Base-by-base conservation (phyloP, 2,329 filamentous ascomycete species). In the Teratosphaeria gauchensis region DNA sequence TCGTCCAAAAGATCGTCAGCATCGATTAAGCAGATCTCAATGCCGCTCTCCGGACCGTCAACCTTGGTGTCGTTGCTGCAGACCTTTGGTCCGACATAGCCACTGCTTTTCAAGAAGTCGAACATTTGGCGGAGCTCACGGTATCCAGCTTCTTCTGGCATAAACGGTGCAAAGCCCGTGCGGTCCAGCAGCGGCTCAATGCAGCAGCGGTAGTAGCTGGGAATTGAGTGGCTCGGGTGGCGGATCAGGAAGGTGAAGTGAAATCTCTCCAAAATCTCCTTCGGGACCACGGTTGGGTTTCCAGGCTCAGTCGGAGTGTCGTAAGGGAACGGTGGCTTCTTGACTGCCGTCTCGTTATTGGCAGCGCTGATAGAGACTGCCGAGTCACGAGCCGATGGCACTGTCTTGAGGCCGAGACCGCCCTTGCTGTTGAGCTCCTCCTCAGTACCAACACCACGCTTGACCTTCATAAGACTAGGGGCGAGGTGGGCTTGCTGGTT, bases 191-290 rank as follows among this genome's bases (percentile, higher is more conserved):
- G 81, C 0, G 94, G 94, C 14, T 94, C 92, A 57, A 96, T 83
- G 55, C 90, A 95, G 82, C 92, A 97, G 66, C 92, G 88, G 80
- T 88, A 96, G 79, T 92, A 97, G 53, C 90, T 95, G 7, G 94
- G 94, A 64, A 97, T 92, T 68, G 89, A 88, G 71, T 85, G 85
- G 68, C 90, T 85, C n/a, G 94, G 94, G 73, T 97, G 91, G 59
- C 94, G 92, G 78, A 99, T 97, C 63, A 97, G 82, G 76, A 99
- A 97, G 24, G 92, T 90, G 77, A 92, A 97, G 75, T 96, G 91
- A 76, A 95, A 97, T 65, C 84, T 80, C 69, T 84, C 82, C 59
- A 97, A 79, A 60, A 90, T 77, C 32, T 84, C 83, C 31, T 83
- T 76, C 2, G 94, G 94, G 55, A 97, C 77, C 30, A 95, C 87